Conservation (phyloP, 805 yeast genomes). For the Peterozyma xylosa region DNA sequence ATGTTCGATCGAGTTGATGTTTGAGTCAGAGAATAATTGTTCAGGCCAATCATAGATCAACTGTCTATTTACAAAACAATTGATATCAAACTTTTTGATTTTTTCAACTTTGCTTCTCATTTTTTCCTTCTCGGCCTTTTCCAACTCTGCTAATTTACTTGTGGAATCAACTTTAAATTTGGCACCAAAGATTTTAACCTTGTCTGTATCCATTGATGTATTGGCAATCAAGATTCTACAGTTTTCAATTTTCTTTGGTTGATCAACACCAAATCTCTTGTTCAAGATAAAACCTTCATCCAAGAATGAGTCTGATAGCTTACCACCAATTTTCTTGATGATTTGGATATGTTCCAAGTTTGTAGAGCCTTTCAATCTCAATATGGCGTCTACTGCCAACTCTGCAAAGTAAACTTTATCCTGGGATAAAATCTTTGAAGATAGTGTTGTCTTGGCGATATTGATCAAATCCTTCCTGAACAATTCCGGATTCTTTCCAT, state of each 20-base stretch:
- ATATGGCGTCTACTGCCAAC: slow-evolving; percentile 89
- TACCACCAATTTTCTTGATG: slow-evolving; percentile 90
- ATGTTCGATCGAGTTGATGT: slow-evolving; percentile 90
- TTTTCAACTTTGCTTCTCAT: slow-evolving; percentile 87
- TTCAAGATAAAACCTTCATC: slow-evolving; percentile 94
- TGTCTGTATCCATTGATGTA: slow-evolving; percentile 95
- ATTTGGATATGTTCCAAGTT: slow-evolving; percentile 89
- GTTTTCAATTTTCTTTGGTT: slow-evolving; percentile 77
- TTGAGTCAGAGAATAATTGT: slow-evolving; percentile 81
- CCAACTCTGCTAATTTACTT: slow-evolving; percentile 86
- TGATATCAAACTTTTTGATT: slow-evolving; percentile 73
- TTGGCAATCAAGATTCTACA: slow-evolving; percentile 89
- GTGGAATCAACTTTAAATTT: slow-evolving; percentile 96
- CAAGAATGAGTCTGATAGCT: slow-evolving; percentile 80
- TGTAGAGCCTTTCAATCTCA: slow-evolving; percentile 80
- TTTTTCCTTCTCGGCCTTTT: slow-evolving; percentile 88
- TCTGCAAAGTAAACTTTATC: slow-evolving; percentile 86
- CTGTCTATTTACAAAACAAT: slow-evolving; percentile 92
- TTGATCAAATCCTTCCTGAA: slow-evolving; percentile 74
- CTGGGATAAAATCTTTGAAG: slow-evolving; percentile 91
- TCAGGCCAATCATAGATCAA: slow-evolving; percentile 98
- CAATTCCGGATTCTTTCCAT: slow-evolving; percentile 44
- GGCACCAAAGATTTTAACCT: slow-evolving; percentile 96
- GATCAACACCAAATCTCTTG: slow-evolving; percentile 90
- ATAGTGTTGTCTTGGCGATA: slow-evolving; percentile 88